These are phyloP conservation scores for Gaertneriomyces semiglobifer DNA, from an alignment of 192 early-diverging fungal genomes.

Conservation along the genomic window DNA sequence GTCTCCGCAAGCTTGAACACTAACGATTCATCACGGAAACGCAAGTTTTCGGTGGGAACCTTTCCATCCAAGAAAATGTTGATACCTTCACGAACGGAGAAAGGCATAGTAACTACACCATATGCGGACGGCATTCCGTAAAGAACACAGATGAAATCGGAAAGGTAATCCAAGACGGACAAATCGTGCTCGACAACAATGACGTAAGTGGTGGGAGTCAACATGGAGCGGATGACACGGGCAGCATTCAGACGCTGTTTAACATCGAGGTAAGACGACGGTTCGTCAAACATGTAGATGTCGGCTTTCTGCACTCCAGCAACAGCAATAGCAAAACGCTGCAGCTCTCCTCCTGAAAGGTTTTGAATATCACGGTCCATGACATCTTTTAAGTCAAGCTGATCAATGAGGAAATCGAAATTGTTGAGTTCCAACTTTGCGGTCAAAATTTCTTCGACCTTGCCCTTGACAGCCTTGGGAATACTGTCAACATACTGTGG, in stretches of 20 bases:
- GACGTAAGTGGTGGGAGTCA: constrained; percentile 72
- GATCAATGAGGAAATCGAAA: constrained; percentile 67
- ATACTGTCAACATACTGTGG: constrained; percentile 95
- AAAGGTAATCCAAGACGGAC: constrained; percentile 94
- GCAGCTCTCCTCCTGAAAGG: constrained; percentile 93
- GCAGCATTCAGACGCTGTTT: constrained; percentile 99
- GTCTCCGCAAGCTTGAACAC: constrained; percentile 91
- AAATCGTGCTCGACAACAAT: constrained; percentile 99
- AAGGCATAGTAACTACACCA: constrained; percentile 96
- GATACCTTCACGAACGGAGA: constrained; percentile 96
- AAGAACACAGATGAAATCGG: constrained; percentile 97
- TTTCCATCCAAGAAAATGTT: constrained; percentile 97
- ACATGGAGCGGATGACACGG: constrained; percentile 80
- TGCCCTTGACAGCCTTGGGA: constrained; percentile 73
- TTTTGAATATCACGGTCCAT: constrained; percentile 77
- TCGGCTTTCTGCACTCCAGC: constrained; percentile 79
- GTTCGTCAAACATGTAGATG: constrained; percentile 99
- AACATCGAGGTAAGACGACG: constrained; percentile 95
- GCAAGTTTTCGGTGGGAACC: constrained; percentile 97
- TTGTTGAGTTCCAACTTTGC: constrained; percentile 73
- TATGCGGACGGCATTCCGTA: constrained; percentile 96
- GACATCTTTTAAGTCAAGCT: constrained; percentile 76
- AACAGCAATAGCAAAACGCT: constrained; percentile 94
- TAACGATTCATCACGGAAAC: constrained; percentile 94
- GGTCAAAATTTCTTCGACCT: constrained; percentile 69